These are phyloP conservation scores for Dorcoceras hygrometricum DNA, from an alignment of 257 asterid species.

Conservation along the genomic window DNA sequence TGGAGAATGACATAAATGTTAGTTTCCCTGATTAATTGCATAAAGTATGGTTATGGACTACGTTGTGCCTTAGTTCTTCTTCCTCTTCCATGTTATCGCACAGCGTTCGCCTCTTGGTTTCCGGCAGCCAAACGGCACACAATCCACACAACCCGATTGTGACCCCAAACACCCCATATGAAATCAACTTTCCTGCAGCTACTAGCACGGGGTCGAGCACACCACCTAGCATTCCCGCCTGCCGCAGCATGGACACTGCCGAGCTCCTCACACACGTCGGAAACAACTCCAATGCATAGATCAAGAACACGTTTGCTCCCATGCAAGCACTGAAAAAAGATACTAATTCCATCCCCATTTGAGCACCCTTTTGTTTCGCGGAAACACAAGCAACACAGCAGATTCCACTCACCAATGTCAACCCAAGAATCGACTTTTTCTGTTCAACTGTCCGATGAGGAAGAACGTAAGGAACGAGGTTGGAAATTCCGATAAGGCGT, in stretches of 20 bases:
- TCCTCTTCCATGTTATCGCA: constrained; percentile 41
- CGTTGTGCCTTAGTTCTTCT: constrained; percentile 14
- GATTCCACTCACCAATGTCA: constrained; percentile 24
- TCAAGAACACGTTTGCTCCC: constrained; percentile 28
- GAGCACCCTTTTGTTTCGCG: neutral
- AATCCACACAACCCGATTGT: constrained; percentile 19
- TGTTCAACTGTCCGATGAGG: constrained; percentile 15
- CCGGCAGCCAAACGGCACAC: constrained; percentile 32
- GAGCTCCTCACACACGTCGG: constrained; percentile 35
- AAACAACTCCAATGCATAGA: constrained; percentile 33
- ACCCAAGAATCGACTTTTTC: constrained; percentile 19
- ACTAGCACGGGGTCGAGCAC: constrained; percentile 33
- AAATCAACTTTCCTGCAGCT: constrained; percentile 29
- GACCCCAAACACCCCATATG: constrained; percentile 29
- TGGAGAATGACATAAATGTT: too few relatives aligned
- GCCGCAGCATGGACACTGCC: constrained; percentile 32
- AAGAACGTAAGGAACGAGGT: constrained; percentile 24
- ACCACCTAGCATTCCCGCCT: constrained; percentile 35
- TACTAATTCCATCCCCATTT: constrained; percentile 25
- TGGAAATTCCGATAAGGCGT: constrained; percentile 35
- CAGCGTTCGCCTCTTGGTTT: constrained; percentile 30
- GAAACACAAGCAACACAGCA: constrained; percentile 24
- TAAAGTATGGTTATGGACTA: too few relatives aligned
- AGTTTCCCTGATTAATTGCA: too few relatives aligned
- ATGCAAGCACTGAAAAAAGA: constrained; percentile 33